Base-by-base conservation (phyloP, 306 rosid species). In the Rosa rugosa region DNA sequence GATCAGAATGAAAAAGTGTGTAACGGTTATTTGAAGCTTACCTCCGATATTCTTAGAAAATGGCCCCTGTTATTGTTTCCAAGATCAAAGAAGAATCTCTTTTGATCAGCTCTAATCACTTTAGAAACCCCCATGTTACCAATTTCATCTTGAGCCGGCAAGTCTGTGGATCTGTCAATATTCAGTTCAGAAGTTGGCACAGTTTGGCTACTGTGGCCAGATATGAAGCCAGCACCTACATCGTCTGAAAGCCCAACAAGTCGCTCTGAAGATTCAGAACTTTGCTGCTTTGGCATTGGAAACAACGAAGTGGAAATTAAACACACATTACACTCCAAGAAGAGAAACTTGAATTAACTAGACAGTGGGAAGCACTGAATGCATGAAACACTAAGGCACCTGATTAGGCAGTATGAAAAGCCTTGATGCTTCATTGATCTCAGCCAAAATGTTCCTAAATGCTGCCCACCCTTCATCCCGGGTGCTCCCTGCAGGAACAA, bases 381-480 rank as follows among this genome's bases (percentile, higher is more conserved):
- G 75, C 70, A 72, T 63, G 78, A 65, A 71, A 85, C 81, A 68
- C 71, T 73, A 82, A 75, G 65, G 62, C 44, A 95, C 98, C 99
- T 96, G 98, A 88, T 93, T 96, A 51, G 98, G 96, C 59, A 90
- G 83, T 67, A 96, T 85, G 89, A 90, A 91, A 85, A 93, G 96
- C 90, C 99, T 91, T 3, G 99, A 93, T 66, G 98, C 97, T 80
- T 96, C 99, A 84, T 93, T 93, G 74, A 96, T 88, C 84, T 96
- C 99, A 3, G 96, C 99, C 90, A 96, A 90, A 85, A 96, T 93
- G 85, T 93, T 93, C 82, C 99, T 85, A 80, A 96, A 96, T 46
- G 98, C 96, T 46, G 99, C 88, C 99, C 99, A 96, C 60, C 99
- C 99, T 84, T 96, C 99, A 77, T 96, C 99, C 77, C 91, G 87